These are phyloP conservation scores for Wickerhamiella pararugosa DNA, from an alignment of 1,139 yeast genomes.

Conservation along the genomic window DNA sequence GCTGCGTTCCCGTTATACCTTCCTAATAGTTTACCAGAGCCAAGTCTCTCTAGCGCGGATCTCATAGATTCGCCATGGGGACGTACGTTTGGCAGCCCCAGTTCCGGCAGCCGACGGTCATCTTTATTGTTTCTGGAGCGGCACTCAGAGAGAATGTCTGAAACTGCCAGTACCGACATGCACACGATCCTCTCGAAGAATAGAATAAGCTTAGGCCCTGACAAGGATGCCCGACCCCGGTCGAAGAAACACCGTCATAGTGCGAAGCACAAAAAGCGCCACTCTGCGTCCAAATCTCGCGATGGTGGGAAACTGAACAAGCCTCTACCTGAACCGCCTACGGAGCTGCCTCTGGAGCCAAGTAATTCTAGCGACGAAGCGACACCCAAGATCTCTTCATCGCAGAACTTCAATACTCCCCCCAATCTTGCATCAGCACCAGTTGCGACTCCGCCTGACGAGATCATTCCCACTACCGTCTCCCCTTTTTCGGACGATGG, in stretches of 20 bases:
- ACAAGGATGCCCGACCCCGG: too few species aligned
- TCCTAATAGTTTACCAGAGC: too few species aligned
- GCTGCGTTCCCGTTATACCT: too few species aligned
- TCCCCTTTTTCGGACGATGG: constrained; percentile 9
- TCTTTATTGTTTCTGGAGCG: neutral
- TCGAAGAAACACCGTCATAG: too few species aligned
- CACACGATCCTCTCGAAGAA: too few species aligned
- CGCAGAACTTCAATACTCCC: neutral
- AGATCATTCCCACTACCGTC: neutral
- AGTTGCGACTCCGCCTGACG: neutral
- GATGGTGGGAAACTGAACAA: neutral
- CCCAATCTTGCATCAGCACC: neutral
- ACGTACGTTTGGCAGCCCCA: constrained; percentile 1
- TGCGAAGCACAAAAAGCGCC: neutral
- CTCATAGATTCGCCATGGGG: neutral
- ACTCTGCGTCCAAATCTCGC: too few species aligned
- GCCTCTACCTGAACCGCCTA: constrained; percentile 3
- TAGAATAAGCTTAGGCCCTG: too few species aligned
- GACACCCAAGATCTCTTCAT: neutral
- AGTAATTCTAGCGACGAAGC: neutral
- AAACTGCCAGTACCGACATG: too few species aligned
- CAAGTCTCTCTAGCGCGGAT: neutral
- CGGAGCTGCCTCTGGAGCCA: neutral
- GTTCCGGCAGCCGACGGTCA: constrained; percentile 5
- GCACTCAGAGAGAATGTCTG: too few species aligned